Percentiles rank a stretch among this genome's conserved stretches.
Conservation (phyloP, 805 yeast species). For the Zygotorulaspora danielsina region DNA sequence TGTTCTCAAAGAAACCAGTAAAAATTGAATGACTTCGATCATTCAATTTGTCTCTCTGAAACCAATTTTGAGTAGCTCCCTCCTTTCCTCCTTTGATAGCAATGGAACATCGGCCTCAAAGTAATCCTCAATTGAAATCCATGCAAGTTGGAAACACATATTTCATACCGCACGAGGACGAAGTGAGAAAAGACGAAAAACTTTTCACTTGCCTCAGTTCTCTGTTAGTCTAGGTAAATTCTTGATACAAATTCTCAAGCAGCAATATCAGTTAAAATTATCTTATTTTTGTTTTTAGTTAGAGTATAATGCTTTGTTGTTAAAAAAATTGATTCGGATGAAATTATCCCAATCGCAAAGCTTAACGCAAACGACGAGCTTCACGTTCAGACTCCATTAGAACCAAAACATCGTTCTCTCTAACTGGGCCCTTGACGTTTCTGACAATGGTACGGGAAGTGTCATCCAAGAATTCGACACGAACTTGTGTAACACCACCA, state of each 20-base stretch:
- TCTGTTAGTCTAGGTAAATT: background rate
- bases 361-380: slow-evolving; percentile 88
- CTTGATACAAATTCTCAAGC: slow-evolving; percentile 1
- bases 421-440: slow-evolving; percentile 97
- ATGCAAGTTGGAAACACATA: slow-evolving; percentile 7
- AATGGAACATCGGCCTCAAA: background rate
- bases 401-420: slow-evolving; percentile 97
- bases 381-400: slow-evolving; percentile 99
- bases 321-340: slow-evolving; percentile 4
- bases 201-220: background rate
- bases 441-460: slow-evolving; percentile 93
- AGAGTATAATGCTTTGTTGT: slow-evolving; percentile 6
- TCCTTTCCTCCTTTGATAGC: slow-evolving; percentile 1
- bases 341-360: slow-evolving; percentile 1
- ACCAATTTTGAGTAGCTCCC: background rate
- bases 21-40: slow-evolving; percentile 18
- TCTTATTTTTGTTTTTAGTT: slow-evolving; percentile 7
- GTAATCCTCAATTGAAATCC: slow-evolving; percentile 14
- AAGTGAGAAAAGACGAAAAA: background rate
- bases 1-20: slow-evolving; percentile 9
- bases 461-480: slow-evolving; percentile 95
- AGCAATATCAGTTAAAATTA: slow-evolving; percentile 4
- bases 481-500: slow-evolving; percentile 99
- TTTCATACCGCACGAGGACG: background rate
- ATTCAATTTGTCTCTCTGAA: slow-evolving; percentile 11